phyloP scores from a whole-genome alignment of 176 grass and related monocot species.

The Echinochloa phyllopogon region DNA sequence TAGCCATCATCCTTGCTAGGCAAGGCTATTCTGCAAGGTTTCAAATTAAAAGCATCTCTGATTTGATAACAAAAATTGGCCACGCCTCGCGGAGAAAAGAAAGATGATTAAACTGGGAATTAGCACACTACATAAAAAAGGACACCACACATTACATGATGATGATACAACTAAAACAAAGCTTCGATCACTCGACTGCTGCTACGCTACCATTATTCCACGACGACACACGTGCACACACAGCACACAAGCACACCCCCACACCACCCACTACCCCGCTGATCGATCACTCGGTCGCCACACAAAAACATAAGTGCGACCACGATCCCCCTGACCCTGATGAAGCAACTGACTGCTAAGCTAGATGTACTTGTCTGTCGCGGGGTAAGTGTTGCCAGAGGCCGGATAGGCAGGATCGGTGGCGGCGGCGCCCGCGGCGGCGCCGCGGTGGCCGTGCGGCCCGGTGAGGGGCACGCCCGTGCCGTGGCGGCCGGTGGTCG shows the following conservation, averaged over 20 bases:
- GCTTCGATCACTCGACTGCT: background rate
- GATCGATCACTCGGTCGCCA: background rate
- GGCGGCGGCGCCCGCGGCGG: background rate
- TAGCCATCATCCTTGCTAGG: no score
- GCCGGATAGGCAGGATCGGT: constrained; percentile 28
- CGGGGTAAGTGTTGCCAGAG: constrained; percentile 25
- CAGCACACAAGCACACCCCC: constrained; percentile 5
- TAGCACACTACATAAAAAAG: no score
- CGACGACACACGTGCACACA: background rate
- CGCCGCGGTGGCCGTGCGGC: constrained; percentile 4
- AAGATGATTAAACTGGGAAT: no score
- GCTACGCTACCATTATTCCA: constrained; percentile 33
- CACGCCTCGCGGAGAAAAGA: no score
- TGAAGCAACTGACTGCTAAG: no score
- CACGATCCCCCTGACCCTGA: background rate
- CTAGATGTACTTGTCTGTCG: constrained; percentile 45
- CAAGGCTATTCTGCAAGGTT: no score
- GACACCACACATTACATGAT: background rate
- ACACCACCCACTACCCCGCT: background rate
- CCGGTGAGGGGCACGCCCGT: constrained; percentile 54
- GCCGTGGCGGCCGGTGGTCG: constrained; percentile 35
- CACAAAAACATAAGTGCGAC: constrained; percentile 11
- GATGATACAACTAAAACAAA: background rate
- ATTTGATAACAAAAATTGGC: no score
- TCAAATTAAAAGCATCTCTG: no score